Evolutionary conservation across 2,329 filamentous ascomycete genomes (phyloP).

Genomic region (Aspergillus fructus): DNA sequence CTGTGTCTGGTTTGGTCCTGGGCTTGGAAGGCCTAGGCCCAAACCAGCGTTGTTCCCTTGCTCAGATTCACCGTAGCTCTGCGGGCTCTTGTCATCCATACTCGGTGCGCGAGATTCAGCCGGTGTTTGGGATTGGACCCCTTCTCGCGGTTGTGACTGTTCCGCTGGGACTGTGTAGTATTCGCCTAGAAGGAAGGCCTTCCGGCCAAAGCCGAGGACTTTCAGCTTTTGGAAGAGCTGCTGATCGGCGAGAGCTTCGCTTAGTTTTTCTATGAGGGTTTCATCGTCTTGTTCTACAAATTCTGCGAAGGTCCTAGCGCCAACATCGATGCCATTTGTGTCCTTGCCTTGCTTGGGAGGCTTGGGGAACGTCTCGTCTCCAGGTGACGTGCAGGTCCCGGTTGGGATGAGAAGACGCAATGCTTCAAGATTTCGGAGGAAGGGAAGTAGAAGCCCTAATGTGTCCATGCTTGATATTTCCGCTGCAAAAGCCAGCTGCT

Average conservation of each 20-base stretch:
- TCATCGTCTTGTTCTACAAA: slow-evolving; percentile 40
- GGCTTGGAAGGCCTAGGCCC: neutral
- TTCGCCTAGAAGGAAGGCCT: slow-evolving; percentile 38
- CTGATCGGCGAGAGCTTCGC: slow-evolving; percentile 32
- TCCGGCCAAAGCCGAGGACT: slow-evolving; percentile 40
- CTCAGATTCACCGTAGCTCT: neutral
- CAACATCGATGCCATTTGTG: neutral
- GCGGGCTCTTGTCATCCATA: slow-evolving; percentile 10
- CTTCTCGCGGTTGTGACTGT: slow-evolving; percentile 1
- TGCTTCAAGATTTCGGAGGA: slow-evolving; percentile 40
- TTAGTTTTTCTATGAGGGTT: slow-evolving; percentile 31
- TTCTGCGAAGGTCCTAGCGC: slow-evolving; percentile 29
- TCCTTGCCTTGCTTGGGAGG: neutral
- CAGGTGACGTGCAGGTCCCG: slow-evolving; percentile 11
- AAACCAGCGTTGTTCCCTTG: neutral
- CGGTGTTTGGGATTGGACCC: slow-evolving; percentile 18
- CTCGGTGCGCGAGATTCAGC: slow-evolving; percentile 10
- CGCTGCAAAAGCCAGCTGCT: slow-evolving; percentile 57
- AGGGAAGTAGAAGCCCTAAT: slow-evolving; percentile 39
- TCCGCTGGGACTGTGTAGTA: slow-evolving; percentile 34
- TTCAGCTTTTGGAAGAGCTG: slow-evolving; percentile 33
- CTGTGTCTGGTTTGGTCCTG: neutral
- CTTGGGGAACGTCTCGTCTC: neutral
- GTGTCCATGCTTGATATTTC: slow-evolving; percentile 41
- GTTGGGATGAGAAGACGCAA: slow-evolving; percentile 43